phyloP scores from a whole-genome alignment of 805 yeast genomes.

The Brettanomyces custersianus region DNA sequence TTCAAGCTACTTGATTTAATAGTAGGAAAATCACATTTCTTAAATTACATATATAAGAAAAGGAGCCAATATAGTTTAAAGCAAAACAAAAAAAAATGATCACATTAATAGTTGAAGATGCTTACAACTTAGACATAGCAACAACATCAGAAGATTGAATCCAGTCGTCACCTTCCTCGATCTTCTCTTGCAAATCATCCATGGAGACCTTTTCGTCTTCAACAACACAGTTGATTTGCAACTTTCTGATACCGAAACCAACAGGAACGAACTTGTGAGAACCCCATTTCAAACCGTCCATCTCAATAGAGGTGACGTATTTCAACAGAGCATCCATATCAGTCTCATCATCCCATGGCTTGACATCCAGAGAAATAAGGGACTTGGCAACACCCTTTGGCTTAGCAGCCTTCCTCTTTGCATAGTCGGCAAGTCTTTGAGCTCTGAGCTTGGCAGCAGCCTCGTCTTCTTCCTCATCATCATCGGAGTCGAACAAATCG shows the following conservation, averaged over 20 bases:
- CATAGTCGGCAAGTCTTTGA: conserved; percentile 96
- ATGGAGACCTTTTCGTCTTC: conserved; percentile 95
- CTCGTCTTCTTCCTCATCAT: conserved; percentile 88
- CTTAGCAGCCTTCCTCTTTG: conserved; percentile 92
- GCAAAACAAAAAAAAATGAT: neutral
- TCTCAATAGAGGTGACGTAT: conserved; percentile 74
- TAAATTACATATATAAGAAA: too few species aligned
- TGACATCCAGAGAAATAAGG: conserved; percentile 90
- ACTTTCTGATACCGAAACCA: conserved; percentile 99
- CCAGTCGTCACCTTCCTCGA: conserved; percentile 95
- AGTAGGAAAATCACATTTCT: too few species aligned
- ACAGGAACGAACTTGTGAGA: conserved; percentile 92
- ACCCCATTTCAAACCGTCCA: conserved; percentile 98
- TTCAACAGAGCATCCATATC: conserved; percentile 82
- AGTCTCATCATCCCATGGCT: conserved; percentile 99
- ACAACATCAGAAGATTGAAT: conserved; percentile 98
- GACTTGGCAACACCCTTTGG: conserved; percentile 99
- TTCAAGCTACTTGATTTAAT: too few species aligned
- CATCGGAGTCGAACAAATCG: conserved; percentile 79
- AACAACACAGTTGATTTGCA: conserved; percentile 95
- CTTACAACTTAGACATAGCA: conserved; percentile 96
- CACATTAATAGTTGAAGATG: neutral
- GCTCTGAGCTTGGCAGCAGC: conserved; percentile 97
- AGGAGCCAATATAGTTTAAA: neutral
- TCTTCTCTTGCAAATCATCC: conserved; percentile 72